phyloP scores from a whole-genome alignment of 202 grass and related monocot genomes.

The Setaria italica region DNA sequence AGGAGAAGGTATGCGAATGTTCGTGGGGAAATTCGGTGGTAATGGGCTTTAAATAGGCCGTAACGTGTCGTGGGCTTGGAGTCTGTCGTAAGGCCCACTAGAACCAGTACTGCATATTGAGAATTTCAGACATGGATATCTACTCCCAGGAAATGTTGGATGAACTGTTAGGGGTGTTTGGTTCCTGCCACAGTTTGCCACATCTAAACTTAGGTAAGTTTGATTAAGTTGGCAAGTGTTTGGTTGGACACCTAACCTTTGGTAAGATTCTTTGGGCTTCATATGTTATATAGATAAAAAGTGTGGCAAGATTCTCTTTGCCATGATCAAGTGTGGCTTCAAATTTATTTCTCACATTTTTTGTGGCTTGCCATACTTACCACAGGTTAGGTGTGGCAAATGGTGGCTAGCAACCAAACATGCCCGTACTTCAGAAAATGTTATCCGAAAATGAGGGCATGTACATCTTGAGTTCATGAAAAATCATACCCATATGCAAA shows the following conservation, averaged over 20 bases:
- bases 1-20: background rate
- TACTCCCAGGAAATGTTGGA: background rate
- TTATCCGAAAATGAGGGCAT: background rate
- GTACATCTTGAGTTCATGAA: background rate
- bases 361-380: no score
- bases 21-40: background rate
- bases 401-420: no score
- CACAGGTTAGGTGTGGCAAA: no score
- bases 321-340: no score
- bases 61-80: background rate
- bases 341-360: no score
- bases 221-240: no score
- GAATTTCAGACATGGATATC: background rate
- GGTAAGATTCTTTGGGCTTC: no score
- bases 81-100: background rate
- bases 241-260: no score
- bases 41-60: background rate
- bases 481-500: background rate
- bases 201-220: no score
- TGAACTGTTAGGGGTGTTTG: background rate
- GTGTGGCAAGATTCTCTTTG: no score
- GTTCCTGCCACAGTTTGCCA: no score
- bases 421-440: background rate
- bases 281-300: no score
- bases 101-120: background rate